Conservation (phyloP, 2,329 filamentous ascomycete species). For the Diplodia scrobiculata region DNA sequence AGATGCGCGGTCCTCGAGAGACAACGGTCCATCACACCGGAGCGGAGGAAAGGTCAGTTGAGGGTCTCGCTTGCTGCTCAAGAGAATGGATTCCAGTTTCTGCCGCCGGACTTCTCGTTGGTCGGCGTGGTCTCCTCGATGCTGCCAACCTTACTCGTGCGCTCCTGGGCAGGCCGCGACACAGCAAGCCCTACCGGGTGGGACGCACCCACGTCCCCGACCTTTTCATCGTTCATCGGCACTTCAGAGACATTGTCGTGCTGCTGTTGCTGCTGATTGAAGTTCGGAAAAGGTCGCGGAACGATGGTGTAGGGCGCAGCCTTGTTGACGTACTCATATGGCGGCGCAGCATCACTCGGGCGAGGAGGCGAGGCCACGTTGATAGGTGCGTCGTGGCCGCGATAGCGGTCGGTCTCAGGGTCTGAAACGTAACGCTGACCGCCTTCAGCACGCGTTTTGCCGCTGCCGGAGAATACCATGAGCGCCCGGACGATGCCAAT, state of each 20-base stretch:
- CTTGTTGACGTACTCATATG: constrained; percentile 50
- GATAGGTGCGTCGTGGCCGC: constrained; percentile 26
- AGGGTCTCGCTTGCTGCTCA: constrained; percentile 43
- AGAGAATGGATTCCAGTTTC: constrained; percentile 43
- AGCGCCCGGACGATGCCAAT: constrained; percentile 70
- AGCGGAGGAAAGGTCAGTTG: constrained; percentile 50
- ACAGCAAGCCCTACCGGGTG: constrained; percentile 48
- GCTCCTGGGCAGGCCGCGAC: constrained; percentile 48
- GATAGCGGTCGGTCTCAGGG: constrained; percentile 32
- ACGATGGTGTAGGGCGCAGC: constrained; percentile 52
- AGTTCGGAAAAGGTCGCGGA: constrained; percentile 49
- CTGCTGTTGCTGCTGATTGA: constrained; percentile 41
- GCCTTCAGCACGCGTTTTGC: constrained; percentile 64
- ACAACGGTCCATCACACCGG: constrained; percentile 39
- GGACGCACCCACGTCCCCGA: constrained; percentile 47
- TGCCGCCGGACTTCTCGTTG: constrained; percentile 37
- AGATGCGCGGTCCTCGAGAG: constrained; percentile 38
- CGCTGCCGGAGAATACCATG: constrained; percentile 61
- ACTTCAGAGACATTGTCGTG: constrained; percentile 5
- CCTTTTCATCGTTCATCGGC: constrained; percentile 44
- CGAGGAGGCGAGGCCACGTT: constrained; percentile 22
- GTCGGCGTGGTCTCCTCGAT: constrained; percentile 49
- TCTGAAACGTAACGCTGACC: constrained; percentile 48
- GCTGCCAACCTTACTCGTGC: constrained; percentile 51
- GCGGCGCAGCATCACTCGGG: constrained; percentile 42